Evolutionary conservation across 805 yeast species (phyloP).

Genomic region (Wickerhamomyces bovis): DNA sequence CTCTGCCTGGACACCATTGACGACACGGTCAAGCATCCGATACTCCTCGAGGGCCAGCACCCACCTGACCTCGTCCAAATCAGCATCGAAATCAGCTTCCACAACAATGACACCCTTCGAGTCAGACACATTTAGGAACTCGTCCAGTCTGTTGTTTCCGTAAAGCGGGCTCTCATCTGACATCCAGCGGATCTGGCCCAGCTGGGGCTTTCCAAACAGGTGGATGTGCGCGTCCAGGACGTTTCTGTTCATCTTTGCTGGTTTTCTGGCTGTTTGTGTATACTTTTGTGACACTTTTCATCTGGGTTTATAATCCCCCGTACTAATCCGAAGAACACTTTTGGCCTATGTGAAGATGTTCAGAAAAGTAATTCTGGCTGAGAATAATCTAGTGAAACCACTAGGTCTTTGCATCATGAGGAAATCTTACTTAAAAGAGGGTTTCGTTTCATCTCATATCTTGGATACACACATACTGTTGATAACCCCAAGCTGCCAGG

Average conservation of each 20-base stretch:
- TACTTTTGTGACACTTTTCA: no score
- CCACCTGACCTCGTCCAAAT: slow-evolving; percentile 10
- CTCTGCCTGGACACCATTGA: slow-evolving; percentile 1
- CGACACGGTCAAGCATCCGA: slow-evolving; percentile 6
- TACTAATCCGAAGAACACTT: no score
- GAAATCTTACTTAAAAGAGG: no score
- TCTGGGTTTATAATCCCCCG: no score
- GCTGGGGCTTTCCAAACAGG: slow-evolving; percentile 10
- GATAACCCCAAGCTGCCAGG: no score
- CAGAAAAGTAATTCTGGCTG: no score
- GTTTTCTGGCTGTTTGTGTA: background rate
- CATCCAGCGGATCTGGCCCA: slow-evolving; percentile 14
- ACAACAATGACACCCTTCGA: slow-evolving; percentile 12
- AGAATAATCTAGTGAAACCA: no score
- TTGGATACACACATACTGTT: no score
- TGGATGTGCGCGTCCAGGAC: slow-evolving; percentile 20
- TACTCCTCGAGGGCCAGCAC: slow-evolving; percentile 12
- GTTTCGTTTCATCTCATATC: no score
- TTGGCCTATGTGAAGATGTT: no score
- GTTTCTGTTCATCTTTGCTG: background rate
- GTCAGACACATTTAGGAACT: slow-evolving; percentile 2
- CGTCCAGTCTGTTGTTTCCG: slow-evolving; percentile 9
- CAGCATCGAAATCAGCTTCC: slow-evolving; percentile 15
- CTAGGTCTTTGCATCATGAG: no score
- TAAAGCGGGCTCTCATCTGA: slow-evolving; percentile 7